phyloP scores from a whole-genome alignment of 169 alveolate species.

The Amoebophrya sp. region DNA sequence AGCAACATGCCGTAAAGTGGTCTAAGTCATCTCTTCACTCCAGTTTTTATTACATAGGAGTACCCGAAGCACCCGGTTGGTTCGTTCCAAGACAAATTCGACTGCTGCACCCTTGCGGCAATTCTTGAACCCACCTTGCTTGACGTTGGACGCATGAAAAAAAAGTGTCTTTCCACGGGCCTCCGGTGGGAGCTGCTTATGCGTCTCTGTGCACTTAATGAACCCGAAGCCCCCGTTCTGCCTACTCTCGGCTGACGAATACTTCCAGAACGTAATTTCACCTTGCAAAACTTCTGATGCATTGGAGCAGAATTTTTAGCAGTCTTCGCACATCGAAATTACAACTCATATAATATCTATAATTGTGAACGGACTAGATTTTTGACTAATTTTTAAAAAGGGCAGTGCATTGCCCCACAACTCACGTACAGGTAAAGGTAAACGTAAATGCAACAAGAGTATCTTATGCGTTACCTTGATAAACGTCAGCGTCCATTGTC shows the following conservation, averaged over 20 bases:
- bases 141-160: neutral
- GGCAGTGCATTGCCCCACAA: no score
- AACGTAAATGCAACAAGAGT: no score
- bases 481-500: neutral
- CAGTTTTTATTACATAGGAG: neutral
- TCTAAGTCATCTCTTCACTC: no score
- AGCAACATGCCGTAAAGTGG: no score
- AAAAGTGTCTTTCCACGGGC: neutral
- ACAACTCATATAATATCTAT: no score
- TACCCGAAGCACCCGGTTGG: neutral
- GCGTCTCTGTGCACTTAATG: neutral
- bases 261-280: neutral
- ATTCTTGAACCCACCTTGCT: neutral
- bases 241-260: neutral
- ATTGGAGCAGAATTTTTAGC: no score
- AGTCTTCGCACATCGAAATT: no score
- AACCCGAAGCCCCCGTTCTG: neutral
- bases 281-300: neutral
- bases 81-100: neutral
- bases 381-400: no score
- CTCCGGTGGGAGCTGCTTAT: neutral
- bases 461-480: neutral
- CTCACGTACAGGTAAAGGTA: no score
- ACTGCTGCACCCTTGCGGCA: neutral
- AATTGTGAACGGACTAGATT: no score